Conservation (phyloP, 106 monocot species). For the Triglochin maritima region DNA sequence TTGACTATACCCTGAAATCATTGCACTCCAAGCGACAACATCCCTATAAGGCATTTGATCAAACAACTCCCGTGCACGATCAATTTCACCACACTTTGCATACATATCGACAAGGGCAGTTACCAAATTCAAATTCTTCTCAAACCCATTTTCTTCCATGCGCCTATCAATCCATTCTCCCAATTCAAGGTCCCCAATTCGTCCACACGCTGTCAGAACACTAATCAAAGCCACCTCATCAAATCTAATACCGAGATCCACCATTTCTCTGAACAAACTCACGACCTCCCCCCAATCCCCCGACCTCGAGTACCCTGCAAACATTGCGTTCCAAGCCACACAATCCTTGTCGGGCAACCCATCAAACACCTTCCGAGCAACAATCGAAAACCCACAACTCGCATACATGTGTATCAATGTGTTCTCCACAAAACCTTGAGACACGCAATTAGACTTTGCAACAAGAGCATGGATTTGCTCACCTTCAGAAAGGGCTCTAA, state of each 20-base stretch:
- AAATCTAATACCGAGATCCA: slow-evolving; percentile 20
- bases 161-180: slow-evolving; percentile 38
- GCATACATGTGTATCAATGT: slow-evolving; percentile 65
- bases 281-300: slow-evolving; percentile 38
- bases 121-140: slow-evolving; percentile 23
- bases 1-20: slow-evolving; percentile 66
- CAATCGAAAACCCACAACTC: slow-evolving; percentile 20
- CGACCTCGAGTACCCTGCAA: slow-evolving; percentile 47
- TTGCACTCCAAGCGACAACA: slow-evolving; percentile 73
- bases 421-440: slow-evolving; percentile 40
- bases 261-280: slow-evolving; percentile 32
- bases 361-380: slow-evolving; percentile 41
- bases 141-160: slow-evolving; percentile 19
- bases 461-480: slow-evolving; percentile 22
- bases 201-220: slow-evolving; percentile 56
- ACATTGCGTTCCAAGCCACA: slow-evolving; percentile 53
- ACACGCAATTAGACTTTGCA: slow-evolving; percentile 7
- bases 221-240: slow-evolving; percentile 49
- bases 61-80: slow-evolving; percentile 37
- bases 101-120: slow-evolving; percentile 58
- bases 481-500: slow-evolving; percentile 12
- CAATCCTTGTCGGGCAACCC: slow-evolving; percentile 19
- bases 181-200: slow-evolving; percentile 33
- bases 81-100: slow-evolving; percentile 44
- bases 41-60: slow-evolving; percentile 43